phyloP scores from a whole-genome alignment of 345 rosid genomes.

The Streptanthus diversifolius region DNA sequence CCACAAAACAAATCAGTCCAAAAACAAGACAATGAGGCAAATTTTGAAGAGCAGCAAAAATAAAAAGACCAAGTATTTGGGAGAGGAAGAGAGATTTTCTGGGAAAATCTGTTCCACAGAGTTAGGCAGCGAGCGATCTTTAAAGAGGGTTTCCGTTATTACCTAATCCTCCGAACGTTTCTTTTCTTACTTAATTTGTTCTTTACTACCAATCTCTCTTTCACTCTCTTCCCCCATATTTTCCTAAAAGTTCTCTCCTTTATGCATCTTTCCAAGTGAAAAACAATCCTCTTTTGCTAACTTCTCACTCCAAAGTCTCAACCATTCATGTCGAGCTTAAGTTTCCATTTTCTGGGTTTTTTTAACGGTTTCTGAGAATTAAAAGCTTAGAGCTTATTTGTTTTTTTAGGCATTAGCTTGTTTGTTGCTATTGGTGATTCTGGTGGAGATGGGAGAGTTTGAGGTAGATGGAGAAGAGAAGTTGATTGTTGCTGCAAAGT shows the following conservation, averaged over 20 bases:
- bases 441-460: constrained; percentile 49
- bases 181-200: background rate
- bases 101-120: constrained; percentile 1
- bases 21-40: background rate
- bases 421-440: background rate
- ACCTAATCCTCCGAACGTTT: background rate
- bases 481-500: constrained; percentile 63
- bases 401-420: background rate
- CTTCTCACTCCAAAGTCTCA: background rate
- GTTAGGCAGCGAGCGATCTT: constrained; percentile 9
- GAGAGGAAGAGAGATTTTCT: background rate
- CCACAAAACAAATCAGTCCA: background rate
- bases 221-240: background rate
- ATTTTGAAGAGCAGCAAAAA: background rate
- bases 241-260: constrained; percentile 3
- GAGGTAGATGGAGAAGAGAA: constrained; percentile 53
- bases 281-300: background rate
- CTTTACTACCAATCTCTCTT: constrained; percentile 2
- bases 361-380: constrained; percentile 10
- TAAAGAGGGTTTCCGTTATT: background rate
- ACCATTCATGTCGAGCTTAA: background rate
- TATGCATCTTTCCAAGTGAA: background rate
- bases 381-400: constrained; percentile 12
- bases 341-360: constrained; percentile 16
- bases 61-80: no score